Base-by-base conservation (phyloP, 441 rosid species). In the Melastoma candidum region DNA sequence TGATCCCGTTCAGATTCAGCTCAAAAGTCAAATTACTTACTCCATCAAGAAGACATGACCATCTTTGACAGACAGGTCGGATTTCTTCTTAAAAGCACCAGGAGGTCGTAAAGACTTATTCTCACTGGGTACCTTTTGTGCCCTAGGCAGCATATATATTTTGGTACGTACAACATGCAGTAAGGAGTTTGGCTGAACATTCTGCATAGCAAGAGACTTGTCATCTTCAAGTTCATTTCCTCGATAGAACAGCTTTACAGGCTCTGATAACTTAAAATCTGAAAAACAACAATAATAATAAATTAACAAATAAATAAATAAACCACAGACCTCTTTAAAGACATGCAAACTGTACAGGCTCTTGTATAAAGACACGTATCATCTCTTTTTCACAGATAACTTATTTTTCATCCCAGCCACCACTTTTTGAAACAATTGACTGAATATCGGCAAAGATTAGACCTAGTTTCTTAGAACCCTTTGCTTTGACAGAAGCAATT, bases 31-130 rank as follows among this genome's bases (percentile, higher is more conserved):
- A 60, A 57, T 52, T 17, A 69, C 99, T 87, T 81, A 94, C 97
- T 94, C 99, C 96, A 87, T 82, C 47, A 90, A 74, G 74, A 94
- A 77, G 53, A 90, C 80, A 51, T 90, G 99, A 51, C 99, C 97
- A 76, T 94, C 99, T 82, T 83, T 90, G 56, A 78, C 82, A 63
- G 95, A 94, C 46, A 94, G 94, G 71, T 94, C 99, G 46, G 97
- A 83, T 77, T 90, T 94, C 89, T 85, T 94, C 88, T 94, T 94
- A 78, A 90, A 94, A 46, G 99, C 99, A 49, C 97, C 97, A 3
- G 97, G 99, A 65, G 99, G 99, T 57, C 94, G 77, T 71, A 87
- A 68, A 51, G 96, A 78, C 73, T 83, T 94, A 64, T 85, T 90
- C 70, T 90, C 95, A 13, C 95, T 84, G 1, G 95, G 97, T 63